Evolutionary conservation across 768 basidiomycete genomes (phyloP), one percentile per base, ranked within the genome.

Genomic region (Imleria badia): DNA sequence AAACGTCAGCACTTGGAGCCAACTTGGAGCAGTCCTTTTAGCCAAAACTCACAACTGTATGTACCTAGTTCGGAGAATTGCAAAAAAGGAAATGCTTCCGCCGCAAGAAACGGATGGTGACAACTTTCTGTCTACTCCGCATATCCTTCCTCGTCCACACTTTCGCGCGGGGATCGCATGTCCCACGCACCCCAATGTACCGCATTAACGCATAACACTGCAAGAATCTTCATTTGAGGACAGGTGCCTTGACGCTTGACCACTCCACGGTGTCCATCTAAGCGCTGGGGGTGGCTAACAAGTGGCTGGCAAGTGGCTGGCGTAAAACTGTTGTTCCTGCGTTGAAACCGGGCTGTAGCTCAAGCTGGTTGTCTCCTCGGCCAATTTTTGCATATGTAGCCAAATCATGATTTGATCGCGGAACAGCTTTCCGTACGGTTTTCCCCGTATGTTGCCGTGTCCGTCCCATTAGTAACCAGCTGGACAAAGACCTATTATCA

Each of bases 141-240:
- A 15, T 33, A 11, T 12, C 33, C 45, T 15, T 17, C 33, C 35
- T 29, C 31, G 22, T 36, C 35, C 36, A 22, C 19, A 17, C 12
- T 43, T 46, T 55, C 48, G 15, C 56, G 33, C 56, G 56, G 42
- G 8, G 2, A 41, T 46, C 48, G 54, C 45, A 45, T n/a, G 34
- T 45, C 30, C 44, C 51, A 44, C 42, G 50, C 23, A 26, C 22
- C 13, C 35, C n/a, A n/a, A n/a, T n/a, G n/a, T n/a, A n/a, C n/a
- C n/a, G 4, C 26, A 26, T 26, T 26, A 34, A n/a, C n/a, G n/a
- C n/a, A n/a, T n/a, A n/a, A 34, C 33, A 33, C 12, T 33, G 34
- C 34, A 35, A 35, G 34, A 35, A 35, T 17, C 34, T 4, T 35
- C 26, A 26, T 26, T 14, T 17, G 34, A 14, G 34, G 34, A 17